Percentiles rank a stretch among this genome's conserved stretches.
Conservation (phyloP, 192 early-diverging fungal species). For the Phlyctochytrium planicorne region DNA sequence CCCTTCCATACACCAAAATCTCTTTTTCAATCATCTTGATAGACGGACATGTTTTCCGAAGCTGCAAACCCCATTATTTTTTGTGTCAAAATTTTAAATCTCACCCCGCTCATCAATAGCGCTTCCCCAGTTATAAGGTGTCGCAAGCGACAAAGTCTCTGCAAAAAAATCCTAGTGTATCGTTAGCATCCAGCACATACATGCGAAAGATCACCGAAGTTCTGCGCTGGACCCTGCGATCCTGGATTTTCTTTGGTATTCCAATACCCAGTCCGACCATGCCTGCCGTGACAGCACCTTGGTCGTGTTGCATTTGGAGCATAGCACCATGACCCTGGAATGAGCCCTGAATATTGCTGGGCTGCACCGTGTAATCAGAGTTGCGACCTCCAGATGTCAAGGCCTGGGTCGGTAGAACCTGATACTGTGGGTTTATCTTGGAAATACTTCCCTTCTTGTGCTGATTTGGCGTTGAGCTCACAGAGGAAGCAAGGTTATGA, state of each 20-base stretch:
- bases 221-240: slow-evolving; percentile 23
- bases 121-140: slow-evolving; percentile 6
- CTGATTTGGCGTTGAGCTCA: too few species aligned
- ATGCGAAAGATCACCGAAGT: slow-evolving; percentile 31
- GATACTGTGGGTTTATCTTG: too few species aligned
- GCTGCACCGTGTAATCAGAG: too few species aligned
- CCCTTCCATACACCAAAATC: too few species aligned
- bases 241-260: slow-evolving; percentile 26
- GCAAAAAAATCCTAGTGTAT: slow-evolving; percentile 42
- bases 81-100: not conserved
- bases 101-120: slow-evolving; percentile 19
- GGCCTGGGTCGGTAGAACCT: too few species aligned
- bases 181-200: not conserved
- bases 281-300: slow-evolving; percentile 7
- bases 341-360: too few species aligned
- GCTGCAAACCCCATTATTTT: too few species aligned
- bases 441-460: too few species aligned
- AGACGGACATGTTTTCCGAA: too few species aligned
- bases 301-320: not conserved
- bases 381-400: too few species aligned
- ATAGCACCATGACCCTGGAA: not conserved
- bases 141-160: slow-evolving; percentile 33
- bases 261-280: slow-evolving; percentile 32
- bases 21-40: too few species aligned
- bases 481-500: too few species aligned